Base-by-base conservation (phyloP, 2,329 filamentous ascomycete species). In the Fusarium sulawesiense region DNA sequence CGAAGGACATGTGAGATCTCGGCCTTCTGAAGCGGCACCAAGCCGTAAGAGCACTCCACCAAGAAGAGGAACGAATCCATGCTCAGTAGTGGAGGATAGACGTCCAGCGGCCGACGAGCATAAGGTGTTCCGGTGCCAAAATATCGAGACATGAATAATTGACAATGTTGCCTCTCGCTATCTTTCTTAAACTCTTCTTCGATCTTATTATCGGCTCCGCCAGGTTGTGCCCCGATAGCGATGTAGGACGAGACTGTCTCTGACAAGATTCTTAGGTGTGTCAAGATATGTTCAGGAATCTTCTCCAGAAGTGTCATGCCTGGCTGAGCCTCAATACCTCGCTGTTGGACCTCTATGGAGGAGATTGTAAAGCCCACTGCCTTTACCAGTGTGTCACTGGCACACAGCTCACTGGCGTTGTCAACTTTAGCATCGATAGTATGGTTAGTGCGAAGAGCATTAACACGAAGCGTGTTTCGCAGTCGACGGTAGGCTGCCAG, bases 201-300 rank as follows among this genome's bases (percentile, higher is more conserved):
- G 14, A 92, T 88, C 64, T 84, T 85, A 66, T 87, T 91, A 10
- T 88, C 85, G 1, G 87, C 85, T 5, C 83, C 84, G 21, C 86
- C 84, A 51, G 89, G 86, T 44, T 95, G 85, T 7, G 89, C 89
- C 3, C 93, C 92, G 62, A 97, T 85, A 3, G 93, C 88, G 57
- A 94, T 87, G 78, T 96, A 98, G 0, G 94, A 94, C 30, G 92
- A 88, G 2, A 93, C 92, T 2, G 94, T 98, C 81, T 98, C 96
- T 2, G 93, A 91, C 25, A 98, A 83, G 29, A 98, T 91, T 50
- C 94, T 92, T 29, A 99, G 85, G 77, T 98, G 94, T 3, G 93
- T 96, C 64, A 99, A 83, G 3, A 89, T 87, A 77, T 97, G 90
- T 60, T 95, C 92, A 1, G 96, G 91, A 54, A 98, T 91, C 75